Conservation (phyloP, 805 yeast genomes). For the Teunomyces stri region DNA sequence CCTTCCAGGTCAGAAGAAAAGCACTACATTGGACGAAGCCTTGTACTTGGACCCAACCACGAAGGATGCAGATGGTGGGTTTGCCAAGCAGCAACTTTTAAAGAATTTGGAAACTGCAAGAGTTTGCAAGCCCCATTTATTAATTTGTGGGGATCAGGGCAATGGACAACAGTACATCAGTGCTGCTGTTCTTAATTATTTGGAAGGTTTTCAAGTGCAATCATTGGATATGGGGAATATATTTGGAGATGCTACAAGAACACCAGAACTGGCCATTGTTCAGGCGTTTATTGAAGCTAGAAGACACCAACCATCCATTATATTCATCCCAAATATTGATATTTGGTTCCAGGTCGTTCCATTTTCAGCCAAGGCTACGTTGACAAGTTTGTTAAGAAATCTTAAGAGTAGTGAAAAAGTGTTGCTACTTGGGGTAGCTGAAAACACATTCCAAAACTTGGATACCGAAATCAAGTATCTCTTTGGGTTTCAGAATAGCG, state of each 20-base stretch:
- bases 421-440: slow-evolving; percentile 72
- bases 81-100: slow-evolving; percentile 63
- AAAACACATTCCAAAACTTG: slow-evolving; percentile 37
- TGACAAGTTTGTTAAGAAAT: slow-evolving; percentile 65
- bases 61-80: slow-evolving; percentile 60
- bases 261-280: slow-evolving; percentile 80
- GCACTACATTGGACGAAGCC: slow-evolving; percentile 67
- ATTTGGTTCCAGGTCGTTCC: slow-evolving; percentile 71
- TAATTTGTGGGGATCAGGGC: slow-evolving; percentile 72
- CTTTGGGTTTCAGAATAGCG: slow-evolving; percentile 53
- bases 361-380: slow-evolving; percentile 66
- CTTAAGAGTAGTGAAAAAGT: slow-evolving; percentile 71
- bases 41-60: slow-evolving; percentile 57
- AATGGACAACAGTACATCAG: slow-evolving; percentile 86
- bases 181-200: slow-evolving; percentile 71
- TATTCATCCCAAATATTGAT: slow-evolving; percentile 80
- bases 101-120: slow-evolving; percentile 53
- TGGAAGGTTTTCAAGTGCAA: slow-evolving; percentile 91
- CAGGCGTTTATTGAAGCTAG: slow-evolving; percentile 85
- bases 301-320: slow-evolving; percentile 83
- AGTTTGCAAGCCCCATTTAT: slow-evolving; percentile 75
- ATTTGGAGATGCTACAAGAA: slow-evolving; percentile 72
- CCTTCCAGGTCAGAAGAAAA: slow-evolving; percentile 39
- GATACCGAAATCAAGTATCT: slow-evolving; percentile 48
- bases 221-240: slow-evolving; percentile 76